These are phyloP conservation scores for Fusarium clavum DNA, from an alignment of 2,329 filamentous ascomycete genomes.

Conservation along the genomic window DNA sequence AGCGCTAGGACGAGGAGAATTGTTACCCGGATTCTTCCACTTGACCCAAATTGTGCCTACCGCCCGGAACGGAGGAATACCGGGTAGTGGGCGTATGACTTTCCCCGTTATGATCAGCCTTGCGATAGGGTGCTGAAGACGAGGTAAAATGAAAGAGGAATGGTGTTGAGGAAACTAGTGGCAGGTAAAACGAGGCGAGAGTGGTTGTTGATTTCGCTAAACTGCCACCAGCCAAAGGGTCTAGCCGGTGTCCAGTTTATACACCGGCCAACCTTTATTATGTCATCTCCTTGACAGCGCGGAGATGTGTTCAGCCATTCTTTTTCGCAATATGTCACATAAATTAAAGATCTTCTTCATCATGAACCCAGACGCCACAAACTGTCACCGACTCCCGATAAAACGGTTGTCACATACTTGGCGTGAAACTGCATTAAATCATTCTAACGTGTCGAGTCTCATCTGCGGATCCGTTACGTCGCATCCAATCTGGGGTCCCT, in stretches of 20 bases:
- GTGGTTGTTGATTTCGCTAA: background rate
- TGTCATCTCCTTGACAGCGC: background rate
- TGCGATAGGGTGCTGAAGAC: background rate
- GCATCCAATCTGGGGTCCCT: conserved; percentile 14
- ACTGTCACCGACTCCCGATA: background rate
- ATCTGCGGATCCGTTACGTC: background rate
- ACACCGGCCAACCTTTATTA: background rate
- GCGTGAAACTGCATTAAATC: background rate
- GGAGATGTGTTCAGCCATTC: background rate
- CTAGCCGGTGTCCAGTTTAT: background rate
- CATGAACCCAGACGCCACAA: background rate
- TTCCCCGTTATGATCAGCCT: background rate
- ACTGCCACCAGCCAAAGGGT: too few species aligned
- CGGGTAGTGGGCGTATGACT: background rate
- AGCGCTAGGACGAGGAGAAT: background rate
- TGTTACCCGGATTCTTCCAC: background rate
- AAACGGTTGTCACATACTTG: background rate
- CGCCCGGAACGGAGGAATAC: background rate
- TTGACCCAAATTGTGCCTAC: background rate
- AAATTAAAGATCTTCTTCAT: too few species aligned
- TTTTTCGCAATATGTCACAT: background rate
- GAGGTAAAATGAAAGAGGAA: background rate
- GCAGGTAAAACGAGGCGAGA: background rate
- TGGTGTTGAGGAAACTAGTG: background rate
- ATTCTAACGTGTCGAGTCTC: background rate